Evolutionary conservation across 164 flowering plant species (phyloP).

Genomic region (Kingdonia uniflora): DNA sequence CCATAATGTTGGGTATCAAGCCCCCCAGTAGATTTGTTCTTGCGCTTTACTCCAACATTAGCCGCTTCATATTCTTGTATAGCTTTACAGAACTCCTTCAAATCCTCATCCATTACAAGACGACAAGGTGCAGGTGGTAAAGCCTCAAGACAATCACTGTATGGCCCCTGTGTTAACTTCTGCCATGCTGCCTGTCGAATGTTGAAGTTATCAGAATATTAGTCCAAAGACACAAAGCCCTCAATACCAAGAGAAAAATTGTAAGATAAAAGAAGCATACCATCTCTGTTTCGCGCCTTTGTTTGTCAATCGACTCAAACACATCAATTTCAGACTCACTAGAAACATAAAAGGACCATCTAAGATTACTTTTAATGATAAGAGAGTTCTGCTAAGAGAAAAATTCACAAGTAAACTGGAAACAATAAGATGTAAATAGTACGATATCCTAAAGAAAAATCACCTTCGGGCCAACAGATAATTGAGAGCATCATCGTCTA

Average conservation of each 20-base stretch:
- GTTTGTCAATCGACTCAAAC: conserved; percentile 82
- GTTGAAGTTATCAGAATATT: not conserved
- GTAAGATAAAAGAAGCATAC: conserved; percentile 23
- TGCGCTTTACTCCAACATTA: conserved; percentile 46
- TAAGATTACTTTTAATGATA: not conserved
- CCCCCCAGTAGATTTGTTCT: conserved; percentile 45
- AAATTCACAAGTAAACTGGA: not conserved
- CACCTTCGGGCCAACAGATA: conserved; percentile 92
- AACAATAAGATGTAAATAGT: too few relatives aligned
- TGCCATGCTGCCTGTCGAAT: conserved; percentile 64
- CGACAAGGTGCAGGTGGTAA: conserved; percentile 65
- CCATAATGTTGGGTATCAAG: conserved; percentile 90
- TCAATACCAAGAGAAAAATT: not conserved
- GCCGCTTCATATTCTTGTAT: conserved; percentile 69
- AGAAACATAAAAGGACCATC: conserved; percentile 10
- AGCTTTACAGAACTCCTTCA: conserved; percentile 59
- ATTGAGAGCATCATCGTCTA: conserved; percentile 86
- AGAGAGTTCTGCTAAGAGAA: conserved; percentile 5
- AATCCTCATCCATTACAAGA: conserved; percentile 80
- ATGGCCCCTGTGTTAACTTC: conserved; percentile 32
- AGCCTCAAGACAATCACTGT: conserved; percentile 24
- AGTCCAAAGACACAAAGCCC: not conserved
- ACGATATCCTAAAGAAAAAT: not conserved
- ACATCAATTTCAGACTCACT: conserved; percentile 94
- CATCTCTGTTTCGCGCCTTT: conserved; percentile 72